phyloP scores from a whole-genome alignment of 139 green algal genomes.

The Diplosphaera chodatii region DNA sequence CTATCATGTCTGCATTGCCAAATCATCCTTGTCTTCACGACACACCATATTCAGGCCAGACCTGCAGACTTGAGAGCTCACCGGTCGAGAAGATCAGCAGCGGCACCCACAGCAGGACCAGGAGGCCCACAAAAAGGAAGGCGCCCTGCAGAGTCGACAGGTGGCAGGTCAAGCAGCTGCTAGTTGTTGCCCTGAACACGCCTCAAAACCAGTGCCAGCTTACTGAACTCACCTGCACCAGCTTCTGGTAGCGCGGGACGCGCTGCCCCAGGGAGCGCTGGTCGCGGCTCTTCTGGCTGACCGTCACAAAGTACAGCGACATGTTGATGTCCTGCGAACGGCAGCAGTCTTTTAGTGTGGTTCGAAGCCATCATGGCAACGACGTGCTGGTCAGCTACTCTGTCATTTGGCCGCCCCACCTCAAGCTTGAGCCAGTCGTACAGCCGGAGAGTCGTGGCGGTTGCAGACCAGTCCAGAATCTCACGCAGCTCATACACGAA shows the following conservation, averaged over 20 bases:
- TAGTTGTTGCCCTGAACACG: too few species aligned
- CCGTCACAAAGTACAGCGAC: slow-evolving; percentile 61
- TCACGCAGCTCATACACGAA: slow-evolving; percentile 87
- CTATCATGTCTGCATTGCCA: too few species aligned
- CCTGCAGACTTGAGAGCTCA: too few species aligned
- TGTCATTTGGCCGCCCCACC: too few species aligned
- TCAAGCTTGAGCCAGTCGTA: slow-evolving; percentile 89
- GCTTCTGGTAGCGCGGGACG: slow-evolving; percentile 64
- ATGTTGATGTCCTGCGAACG: slow-evolving; percentile 68
- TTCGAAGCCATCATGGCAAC: too few species aligned
- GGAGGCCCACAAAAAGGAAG: slow-evolving; percentile 64
- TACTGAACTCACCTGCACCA: slow-evolving; percentile 61
- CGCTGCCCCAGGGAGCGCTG: slow-evolving; percentile 39
- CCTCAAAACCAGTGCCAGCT: too few species aligned
- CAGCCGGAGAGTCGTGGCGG: slow-evolving; percentile 56
- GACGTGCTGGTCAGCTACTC: too few species aligned
- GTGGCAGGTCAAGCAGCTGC: too few species aligned
- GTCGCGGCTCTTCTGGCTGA: slow-evolving; percentile 18
- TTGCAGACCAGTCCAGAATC: slow-evolving; percentile 86
- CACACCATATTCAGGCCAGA: too few species aligned
- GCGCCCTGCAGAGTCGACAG: too few species aligned
- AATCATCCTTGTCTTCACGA: too few species aligned
- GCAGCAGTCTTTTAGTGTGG: too few species aligned
- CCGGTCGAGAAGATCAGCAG: slow-evolving; percentile 76
- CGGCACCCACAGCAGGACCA: slow-evolving; percentile 78